Conservation (phyloP, 2,329 filamentous ascomycete genomes). For the Diplodia seriata region DNA sequence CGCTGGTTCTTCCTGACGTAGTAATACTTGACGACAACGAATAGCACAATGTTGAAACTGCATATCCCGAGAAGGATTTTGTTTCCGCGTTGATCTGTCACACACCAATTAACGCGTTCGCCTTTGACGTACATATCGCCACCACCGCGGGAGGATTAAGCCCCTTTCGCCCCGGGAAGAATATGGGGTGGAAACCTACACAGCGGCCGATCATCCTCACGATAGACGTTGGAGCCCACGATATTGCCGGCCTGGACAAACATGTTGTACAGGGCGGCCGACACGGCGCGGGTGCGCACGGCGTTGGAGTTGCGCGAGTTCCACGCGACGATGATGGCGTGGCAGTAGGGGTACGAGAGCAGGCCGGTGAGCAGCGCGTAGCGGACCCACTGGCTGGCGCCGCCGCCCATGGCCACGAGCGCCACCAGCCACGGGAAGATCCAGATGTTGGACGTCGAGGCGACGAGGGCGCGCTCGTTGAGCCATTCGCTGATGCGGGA, state of each 20-base stretch:
- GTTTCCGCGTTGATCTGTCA: constrained; percentile 45
- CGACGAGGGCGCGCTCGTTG: constrained; percentile 56
- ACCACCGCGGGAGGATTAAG: too few species aligned
- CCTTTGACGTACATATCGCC: too few species aligned
- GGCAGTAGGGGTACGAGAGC: constrained; percentile 58
- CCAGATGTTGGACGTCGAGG: constrained; percentile 59
- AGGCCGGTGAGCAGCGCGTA: constrained; percentile 52
- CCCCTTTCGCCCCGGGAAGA: too few species aligned
- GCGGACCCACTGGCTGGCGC: constrained; percentile 52
- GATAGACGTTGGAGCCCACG: constrained; percentile 60
- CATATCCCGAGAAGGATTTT: constrained; percentile 45
- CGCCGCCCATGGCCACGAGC: constrained; percentile 50
- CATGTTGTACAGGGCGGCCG: constrained; percentile 60
- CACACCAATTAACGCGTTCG: neutral
- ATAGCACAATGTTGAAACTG: constrained; percentile 44
- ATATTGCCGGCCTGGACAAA: constrained; percentile 56
- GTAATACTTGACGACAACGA: constrained; percentile 48
- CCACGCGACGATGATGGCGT: constrained; percentile 59
- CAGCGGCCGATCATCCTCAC: constrained; percentile 61
- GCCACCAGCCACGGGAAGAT: constrained; percentile 58
- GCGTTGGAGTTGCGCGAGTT: constrained; percentile 57
- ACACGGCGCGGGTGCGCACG: constrained; percentile 58
- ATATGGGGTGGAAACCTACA: constrained; percentile 38
- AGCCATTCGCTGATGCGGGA: constrained; percentile 55
- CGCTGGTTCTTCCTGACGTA: constrained; percentile 52